Evolutionary conservation across 2,329 filamentous ascomycete genomes (phyloP).

Genomic region (Apiospora marii): DNA sequence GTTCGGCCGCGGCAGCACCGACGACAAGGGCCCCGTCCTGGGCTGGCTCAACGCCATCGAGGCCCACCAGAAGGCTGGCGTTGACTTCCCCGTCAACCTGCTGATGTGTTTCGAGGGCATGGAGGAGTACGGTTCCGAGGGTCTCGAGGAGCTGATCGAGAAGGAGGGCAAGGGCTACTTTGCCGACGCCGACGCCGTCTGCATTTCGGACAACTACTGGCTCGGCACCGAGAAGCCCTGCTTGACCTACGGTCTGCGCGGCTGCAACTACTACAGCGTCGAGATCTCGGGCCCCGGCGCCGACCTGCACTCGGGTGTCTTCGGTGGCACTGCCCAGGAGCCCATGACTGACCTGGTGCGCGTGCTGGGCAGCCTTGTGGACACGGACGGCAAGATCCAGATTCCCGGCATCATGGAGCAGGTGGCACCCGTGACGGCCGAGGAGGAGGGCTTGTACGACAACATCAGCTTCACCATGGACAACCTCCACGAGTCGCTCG

Average conservation of each 20-base stretch:
- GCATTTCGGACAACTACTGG: conserved; percentile 99
- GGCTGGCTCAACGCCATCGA: conserved; percentile 99
- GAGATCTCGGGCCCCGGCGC: conserved; percentile 90
- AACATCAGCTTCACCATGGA: conserved; percentile 96
- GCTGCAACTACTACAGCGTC: conserved; percentile 97
- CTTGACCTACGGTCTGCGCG: conserved; percentile 94
- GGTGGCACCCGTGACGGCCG: conserved; percentile 85
- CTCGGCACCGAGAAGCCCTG: conserved; percentile 98
- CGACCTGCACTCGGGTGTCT: conserved; percentile 96
- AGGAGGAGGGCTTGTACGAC: conserved; percentile 88
- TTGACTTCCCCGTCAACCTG: conserved; percentile 96
- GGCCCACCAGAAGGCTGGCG: conserved; percentile 91
- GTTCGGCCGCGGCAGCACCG: conserved; percentile 94
- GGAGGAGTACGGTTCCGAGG: conserved; percentile 98
- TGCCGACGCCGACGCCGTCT: conserved; percentile 93
- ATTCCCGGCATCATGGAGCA: conserved; percentile 95
- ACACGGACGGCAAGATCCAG: conserved; percentile 88
- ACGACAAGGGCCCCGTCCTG: conserved; percentile 97
- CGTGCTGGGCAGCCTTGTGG: conserved; percentile 83
- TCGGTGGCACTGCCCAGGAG: conserved; percentile 95
- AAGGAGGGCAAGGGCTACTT: conserved; percentile 94
- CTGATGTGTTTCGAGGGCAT: conserved; percentile 99
- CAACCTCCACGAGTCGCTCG: conserved; percentile 89
- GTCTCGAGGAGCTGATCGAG: conserved; percentile 92
- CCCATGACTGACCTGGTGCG: conserved; percentile 96